A percentile compares a stretch with the other conserved stretches of the same genome.
Evolutionary conservation across 164 flowering plant genomes (phyloP).

Genomic region (Tetrastigma voinierianum): DNA sequence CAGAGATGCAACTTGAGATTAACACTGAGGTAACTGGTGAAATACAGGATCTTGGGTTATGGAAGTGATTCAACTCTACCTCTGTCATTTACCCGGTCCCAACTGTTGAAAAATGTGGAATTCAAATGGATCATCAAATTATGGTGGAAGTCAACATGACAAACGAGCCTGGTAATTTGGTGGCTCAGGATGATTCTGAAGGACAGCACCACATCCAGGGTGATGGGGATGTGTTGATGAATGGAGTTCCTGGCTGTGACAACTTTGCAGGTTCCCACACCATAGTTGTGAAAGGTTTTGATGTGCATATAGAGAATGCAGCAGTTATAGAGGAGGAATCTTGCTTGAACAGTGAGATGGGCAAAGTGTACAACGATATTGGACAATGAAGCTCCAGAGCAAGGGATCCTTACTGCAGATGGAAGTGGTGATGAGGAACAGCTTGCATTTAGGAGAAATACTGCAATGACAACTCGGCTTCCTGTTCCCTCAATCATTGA

Average conservation of each 20-base stretch:
- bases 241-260: neutral
- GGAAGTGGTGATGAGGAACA: neutral
- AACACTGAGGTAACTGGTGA: slow-evolving; percentile 2
- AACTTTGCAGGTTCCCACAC: slow-evolving; percentile 7
- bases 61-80: neutral
- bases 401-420: neutral
- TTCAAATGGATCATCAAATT: slow-evolving; percentile 9
- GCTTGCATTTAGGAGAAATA: neutral
- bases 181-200: slow-evolving; percentile 11
- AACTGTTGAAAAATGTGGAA: slow-evolving; percentile 2
- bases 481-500: slow-evolving; percentile 11
- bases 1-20: slow-evolving; percentile 14
- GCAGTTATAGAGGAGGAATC: slow-evolving; percentile 1
- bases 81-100: neutral
- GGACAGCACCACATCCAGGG: slow-evolving; percentile 1
- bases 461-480: neutral
- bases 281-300: neutral
- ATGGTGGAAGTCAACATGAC: slow-evolving; percentile 4
- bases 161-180: slow-evolving; percentile 1
- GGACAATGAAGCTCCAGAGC: slow-evolving; percentile 5
- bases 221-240: slow-evolving; percentile 4
- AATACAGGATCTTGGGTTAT: slow-evolving; percentile 2
- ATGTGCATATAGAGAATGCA: slow-evolving; percentile 1
- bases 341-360: slow-evolving; percentile 4
- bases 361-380: neutral